Conservation (phyloP, 2,329 filamentous ascomycete species). For the Pseudogymnoascus sp. region DNA sequence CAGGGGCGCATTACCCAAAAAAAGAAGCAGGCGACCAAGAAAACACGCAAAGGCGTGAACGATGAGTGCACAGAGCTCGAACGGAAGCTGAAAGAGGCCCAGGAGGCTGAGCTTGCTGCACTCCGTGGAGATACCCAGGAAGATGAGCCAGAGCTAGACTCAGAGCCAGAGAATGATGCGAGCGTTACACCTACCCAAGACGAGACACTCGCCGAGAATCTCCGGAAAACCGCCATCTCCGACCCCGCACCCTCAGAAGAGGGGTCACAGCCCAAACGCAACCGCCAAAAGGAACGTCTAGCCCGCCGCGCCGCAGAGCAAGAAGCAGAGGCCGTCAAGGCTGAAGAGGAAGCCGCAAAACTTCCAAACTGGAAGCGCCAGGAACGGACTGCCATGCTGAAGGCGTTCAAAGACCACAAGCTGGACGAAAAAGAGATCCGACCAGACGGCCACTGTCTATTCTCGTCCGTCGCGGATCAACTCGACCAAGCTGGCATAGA, state of each 20-base stretch:
- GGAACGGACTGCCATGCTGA: conserved; percentile 64
- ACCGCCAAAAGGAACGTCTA: conserved; percentile 83
- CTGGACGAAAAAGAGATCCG: conserved; percentile 71
- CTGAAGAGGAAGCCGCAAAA: conserved; percentile 64
- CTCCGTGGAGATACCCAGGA: conserved; percentile 27
- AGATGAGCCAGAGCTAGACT: conserved; percentile 9
- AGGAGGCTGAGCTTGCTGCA: conserved; percentile 50
- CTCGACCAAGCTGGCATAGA: conserved; percentile 47
- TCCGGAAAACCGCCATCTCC: conserved; percentile 20
- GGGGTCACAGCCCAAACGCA: conserved; percentile 51
- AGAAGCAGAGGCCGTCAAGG: conserved; percentile 58
- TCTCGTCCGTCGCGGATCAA: conserved; percentile 84
- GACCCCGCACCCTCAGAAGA: conserved; percentile 18
- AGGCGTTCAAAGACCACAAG: conserved; percentile 52
- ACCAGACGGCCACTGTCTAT: conserved; percentile 92
- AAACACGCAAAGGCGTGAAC: conserved; percentile 66
- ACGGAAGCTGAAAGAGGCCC: conserved; percentile 55
- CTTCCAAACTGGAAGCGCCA: conserved; percentile 65
- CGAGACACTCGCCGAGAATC: conserved; percentile 16
- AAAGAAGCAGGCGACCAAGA: conserved; percentile 94
- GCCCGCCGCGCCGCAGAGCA: conserved; percentile 82
- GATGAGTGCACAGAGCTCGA: conserved; percentile 69
- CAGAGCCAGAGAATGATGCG: background rate
- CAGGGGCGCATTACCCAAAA: conserved; percentile 82
- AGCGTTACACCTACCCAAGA: conserved; percentile 11